A percentile compares a stretch with the other conserved stretches of the same genome.
Conservation (phyloP, 768 basidiomycete species). For the Suillus bovinus region DNA sequence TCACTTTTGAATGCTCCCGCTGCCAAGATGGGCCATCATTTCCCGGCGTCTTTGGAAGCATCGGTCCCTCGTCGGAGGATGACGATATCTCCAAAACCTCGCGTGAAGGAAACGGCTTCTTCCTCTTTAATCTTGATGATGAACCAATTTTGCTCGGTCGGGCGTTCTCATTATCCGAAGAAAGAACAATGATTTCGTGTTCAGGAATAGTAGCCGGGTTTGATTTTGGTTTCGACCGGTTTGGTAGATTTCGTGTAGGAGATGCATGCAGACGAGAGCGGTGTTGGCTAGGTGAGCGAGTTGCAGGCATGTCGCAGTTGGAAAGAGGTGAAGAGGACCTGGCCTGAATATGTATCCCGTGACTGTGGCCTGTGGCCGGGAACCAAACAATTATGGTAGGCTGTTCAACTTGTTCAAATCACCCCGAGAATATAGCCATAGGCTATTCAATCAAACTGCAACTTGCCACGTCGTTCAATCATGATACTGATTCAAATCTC, state of each 20-base stretch:
- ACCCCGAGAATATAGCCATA: too few relatives aligned
- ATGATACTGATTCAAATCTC: too few relatives aligned
- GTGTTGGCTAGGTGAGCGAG: slow-evolving; percentile 28
- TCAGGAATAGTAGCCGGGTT: slow-evolving; percentile 16
- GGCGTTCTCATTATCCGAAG: slow-evolving; percentile 32
- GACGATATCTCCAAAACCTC: slow-evolving; percentile 61
- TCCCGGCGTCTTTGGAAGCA: slow-evolving; percentile 11
- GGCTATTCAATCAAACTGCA: too few relatives aligned
- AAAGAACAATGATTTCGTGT: slow-evolving; percentile 31
- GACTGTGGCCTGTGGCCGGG: not conserved
- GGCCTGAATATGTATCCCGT: too few relatives aligned
- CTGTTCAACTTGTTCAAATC: too few relatives aligned
- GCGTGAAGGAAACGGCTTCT: slow-evolving; percentile 18
- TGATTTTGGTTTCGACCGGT: slow-evolving; percentile 16
- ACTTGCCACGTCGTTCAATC: too few relatives aligned
- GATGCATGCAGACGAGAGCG: slow-evolving; percentile 9
- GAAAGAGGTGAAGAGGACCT: too few relatives aligned
- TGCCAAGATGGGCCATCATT: slow-evolving; percentile 30
- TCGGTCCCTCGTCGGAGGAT: slow-evolving; percentile 49
- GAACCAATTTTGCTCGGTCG: slow-evolving; percentile 21
- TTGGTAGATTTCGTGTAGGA: slow-evolving; percentile 10
- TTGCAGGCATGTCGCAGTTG: slow-evolving; percentile 25
- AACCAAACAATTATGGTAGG: not conserved
- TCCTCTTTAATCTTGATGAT: slow-evolving; percentile 15
- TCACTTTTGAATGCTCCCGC: slow-evolving; percentile 42